Evolutionary conservation across 1,139 yeast genomes (phyloP).

Genomic region (Hanseniaspora uvarum): DNA sequence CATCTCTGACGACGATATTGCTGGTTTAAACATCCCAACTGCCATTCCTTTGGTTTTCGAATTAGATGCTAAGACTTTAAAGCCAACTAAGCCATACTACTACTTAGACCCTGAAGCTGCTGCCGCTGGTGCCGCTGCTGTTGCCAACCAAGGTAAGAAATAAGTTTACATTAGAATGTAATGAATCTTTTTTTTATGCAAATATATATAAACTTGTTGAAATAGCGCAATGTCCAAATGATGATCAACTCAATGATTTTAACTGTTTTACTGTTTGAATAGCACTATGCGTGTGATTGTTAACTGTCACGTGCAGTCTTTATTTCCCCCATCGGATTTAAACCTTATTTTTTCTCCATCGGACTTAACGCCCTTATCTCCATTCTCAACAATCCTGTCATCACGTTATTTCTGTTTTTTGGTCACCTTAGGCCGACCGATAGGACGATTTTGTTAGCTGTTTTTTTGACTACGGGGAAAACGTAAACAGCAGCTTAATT

Average conservation of each 20-base stretch:
- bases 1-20: slow-evolving; percentile 85
- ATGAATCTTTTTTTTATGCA: not conserved
- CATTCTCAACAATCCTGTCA: too few species aligned
- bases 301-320: not conserved
- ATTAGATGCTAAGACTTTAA: slow-evolving; percentile 64
- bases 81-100: slow-evolving; percentile 87
- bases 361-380: too few species aligned
- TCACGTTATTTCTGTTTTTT: too few species aligned
- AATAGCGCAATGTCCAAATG: not conserved
- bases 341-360: too few species aligned
- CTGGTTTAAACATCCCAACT: slow-evolving; percentile 93
- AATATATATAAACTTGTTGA: not conserved
- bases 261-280: too few species aligned
- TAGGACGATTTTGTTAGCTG: too few species aligned
- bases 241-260: too few species aligned
- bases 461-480: too few species aligned
- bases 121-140: slow-evolving; percentile 99
- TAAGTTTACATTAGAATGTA: slow-evolving; percentile 25
- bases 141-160: slow-evolving; percentile 88
- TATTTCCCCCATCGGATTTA: too few species aligned
- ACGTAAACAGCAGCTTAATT: too few species aligned
- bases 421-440: too few species aligned
- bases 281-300: too few species aligned
- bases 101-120: slow-evolving; percentile 99
- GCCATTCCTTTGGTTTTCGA: slow-evolving; percentile 98